A percentile compares a stretch with the other conserved stretches of the same genome.
These are phyloP conservation scores for Pseudogymnoascus sp. DNA, from an alignment of 2,329 filamentous ascomycete genomes.

Conservation along the genomic window DNA sequence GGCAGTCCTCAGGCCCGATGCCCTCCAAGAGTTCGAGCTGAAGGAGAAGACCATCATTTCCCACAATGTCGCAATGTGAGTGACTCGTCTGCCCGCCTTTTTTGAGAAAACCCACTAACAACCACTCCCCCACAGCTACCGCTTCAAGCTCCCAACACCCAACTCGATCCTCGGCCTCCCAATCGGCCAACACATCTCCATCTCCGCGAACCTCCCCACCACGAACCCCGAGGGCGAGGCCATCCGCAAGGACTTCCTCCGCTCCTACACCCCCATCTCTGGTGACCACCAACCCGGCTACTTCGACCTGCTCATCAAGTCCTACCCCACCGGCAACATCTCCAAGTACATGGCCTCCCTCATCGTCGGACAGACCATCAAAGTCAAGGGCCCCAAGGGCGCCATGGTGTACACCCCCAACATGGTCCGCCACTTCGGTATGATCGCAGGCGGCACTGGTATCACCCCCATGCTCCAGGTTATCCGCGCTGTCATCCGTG, in stretches of 20 bases:
- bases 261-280: constrained; percentile 87
- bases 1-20: constrained; percentile 76
- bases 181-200: constrained; percentile 98
- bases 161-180: constrained; percentile 85
- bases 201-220: constrained; percentile 65
- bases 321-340: constrained; percentile 96
- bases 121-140: constrained; percentile 53
- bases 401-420: constrained; percentile 97
- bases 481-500: constrained; percentile 79
- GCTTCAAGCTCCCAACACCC: constrained; percentile 73
- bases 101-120: constrained; percentile 10
- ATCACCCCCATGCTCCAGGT: constrained; percentile 99
- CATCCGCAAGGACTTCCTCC: constrained; percentile 64
- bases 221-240: constrained; percentile 50
- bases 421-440: constrained; percentile 92
- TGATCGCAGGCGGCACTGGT: constrained; percentile 95
- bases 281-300: constrained; percentile 82
- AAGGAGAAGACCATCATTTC: constrained; percentile 92
- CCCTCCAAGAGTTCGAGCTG: constrained; percentile 87
- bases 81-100: constrained; percentile 13
- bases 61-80: constrained; percentile 94
- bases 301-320: constrained; percentile 97
- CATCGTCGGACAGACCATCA: constrained; percentile 76
- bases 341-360: constrained; percentile 83
- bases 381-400: constrained; percentile 88